These are phyloP conservation scores for Podila epigama DNA, from an alignment of 192 early-diverging fungal genomes.

Conservation along the genomic window DNA sequence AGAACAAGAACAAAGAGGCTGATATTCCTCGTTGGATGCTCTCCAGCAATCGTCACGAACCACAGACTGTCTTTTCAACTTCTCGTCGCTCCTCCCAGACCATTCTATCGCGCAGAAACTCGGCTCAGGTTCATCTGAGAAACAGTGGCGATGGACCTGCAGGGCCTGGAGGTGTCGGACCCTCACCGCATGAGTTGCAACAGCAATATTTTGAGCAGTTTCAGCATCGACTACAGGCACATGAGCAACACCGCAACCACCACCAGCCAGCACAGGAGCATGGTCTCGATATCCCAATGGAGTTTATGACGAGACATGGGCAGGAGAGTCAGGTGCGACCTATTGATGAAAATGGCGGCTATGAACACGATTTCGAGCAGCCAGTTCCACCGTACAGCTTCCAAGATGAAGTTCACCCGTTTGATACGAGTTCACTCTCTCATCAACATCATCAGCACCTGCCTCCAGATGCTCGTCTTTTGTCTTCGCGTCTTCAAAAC, in stretches of 20 bases:
- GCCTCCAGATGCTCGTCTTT: not conserved
- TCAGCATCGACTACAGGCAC: not conserved
- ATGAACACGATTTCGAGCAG: not conserved
- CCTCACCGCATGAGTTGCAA: not conserved
- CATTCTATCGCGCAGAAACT: not conserved
- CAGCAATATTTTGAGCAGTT: not conserved
- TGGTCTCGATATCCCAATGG: not conserved
- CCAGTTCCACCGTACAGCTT: not conserved
- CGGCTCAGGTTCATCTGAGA: not conserved
- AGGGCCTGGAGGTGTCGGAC: not conserved
- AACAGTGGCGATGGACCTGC: not conserved
- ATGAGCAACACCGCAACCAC: not conserved
- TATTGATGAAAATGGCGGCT: not conserved
- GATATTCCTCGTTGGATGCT: conserved; percentile 18
- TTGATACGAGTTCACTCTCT: not conserved
- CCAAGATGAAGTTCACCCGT: not conserved
- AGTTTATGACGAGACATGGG: not conserved
- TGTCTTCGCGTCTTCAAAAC: no score
- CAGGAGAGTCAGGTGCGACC: not conserved
- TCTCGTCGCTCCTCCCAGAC: not conserved
- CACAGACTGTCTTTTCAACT: not conserved
- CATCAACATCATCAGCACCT: not conserved
- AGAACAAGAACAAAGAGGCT: not conserved
- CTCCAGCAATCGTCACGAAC: not conserved
- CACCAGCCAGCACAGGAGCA: not conserved